Conservation (phyloP, 2,329 filamentous ascomycete genomes). For the Hypocrella siamensis region DNA sequence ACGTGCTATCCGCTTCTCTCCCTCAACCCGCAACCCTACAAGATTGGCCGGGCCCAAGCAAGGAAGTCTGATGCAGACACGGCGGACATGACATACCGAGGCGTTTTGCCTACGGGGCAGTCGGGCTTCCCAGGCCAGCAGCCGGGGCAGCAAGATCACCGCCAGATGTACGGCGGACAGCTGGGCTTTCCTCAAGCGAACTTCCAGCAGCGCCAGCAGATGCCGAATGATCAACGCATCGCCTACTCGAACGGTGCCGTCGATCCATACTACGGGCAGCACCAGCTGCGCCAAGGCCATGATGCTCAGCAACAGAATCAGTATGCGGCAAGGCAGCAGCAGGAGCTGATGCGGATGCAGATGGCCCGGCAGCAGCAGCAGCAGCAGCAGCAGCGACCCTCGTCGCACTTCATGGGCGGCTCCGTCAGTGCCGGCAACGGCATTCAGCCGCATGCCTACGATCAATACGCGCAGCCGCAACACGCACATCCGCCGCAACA, state of each 20-base stretch:
- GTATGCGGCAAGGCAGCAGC: conserved; percentile 9
- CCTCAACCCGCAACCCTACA: not conserved
- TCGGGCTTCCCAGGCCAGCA: conserved; percentile 13
- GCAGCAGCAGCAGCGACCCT: conserved; percentile 9
- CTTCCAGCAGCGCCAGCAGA: conserved; percentile 10
- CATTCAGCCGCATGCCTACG: conserved; percentile 1
- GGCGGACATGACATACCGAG: conserved; percentile 20
- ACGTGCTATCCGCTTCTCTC: not conserved
- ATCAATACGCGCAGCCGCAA: conserved; percentile 10
- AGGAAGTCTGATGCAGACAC: conserved; percentile 7
- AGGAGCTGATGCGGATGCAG: conserved; percentile 9
- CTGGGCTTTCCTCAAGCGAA: conserved; percentile 8
- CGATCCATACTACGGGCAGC: conserved; percentile 9
- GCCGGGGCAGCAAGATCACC: not conserved
- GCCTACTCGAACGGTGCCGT: conserved; percentile 2
- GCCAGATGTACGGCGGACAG: conserved; percentile 4
- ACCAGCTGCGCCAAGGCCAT: conserved; percentile 6
- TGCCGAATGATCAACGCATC: conserved; percentile 8
- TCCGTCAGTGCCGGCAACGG: not conserved
- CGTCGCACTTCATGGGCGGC: conserved; percentile 1
- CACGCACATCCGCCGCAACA: conserved; percentile 1
- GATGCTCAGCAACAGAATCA: conserved; percentile 9
- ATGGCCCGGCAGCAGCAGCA: conserved; percentile 10
- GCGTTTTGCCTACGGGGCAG: conserved; percentile 13
- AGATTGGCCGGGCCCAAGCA: not conserved